Conservation (phyloP, 768 basidiomycete genomes). For the Auriscalpium microsporum region DNA sequence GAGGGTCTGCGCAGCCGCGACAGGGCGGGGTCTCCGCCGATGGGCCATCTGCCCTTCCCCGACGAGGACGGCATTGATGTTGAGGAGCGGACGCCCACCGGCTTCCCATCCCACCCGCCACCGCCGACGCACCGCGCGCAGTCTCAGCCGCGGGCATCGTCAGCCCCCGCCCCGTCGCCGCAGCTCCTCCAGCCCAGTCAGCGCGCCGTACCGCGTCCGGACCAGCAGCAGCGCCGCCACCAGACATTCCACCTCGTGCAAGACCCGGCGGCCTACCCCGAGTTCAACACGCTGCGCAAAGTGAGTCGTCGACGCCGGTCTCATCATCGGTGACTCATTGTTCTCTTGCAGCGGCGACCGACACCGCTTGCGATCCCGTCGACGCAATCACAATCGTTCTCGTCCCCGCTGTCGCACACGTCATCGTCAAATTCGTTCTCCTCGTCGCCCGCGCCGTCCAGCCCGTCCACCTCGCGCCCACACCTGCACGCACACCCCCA, state of each 20-base stretch:
- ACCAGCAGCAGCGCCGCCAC: neutral
- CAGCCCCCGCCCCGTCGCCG: neutral
- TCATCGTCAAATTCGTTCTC: no score
- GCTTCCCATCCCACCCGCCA: neutral
- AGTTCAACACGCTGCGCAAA: conserved; percentile 2
- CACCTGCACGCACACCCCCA: no score
- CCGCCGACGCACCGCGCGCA: neutral
- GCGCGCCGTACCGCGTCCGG: neutral
- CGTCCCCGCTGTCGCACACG: no score
- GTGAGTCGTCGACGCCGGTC: neutral
- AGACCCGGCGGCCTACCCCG: conserved; percentile 8
- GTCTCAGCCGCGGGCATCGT: neutral
- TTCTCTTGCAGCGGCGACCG: no score
- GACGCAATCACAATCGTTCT: no score
- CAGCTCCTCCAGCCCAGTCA: neutral
- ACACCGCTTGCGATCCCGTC: no score
- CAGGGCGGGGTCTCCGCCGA: neutral
- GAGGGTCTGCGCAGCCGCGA: neutral
- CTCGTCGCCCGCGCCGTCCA: no score
- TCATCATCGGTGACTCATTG: no score
- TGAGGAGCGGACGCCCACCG: neutral
- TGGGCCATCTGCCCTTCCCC: neutral
- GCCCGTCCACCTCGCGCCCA: no score
- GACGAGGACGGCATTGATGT: conserved; percentile 6
- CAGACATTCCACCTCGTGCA: conserved; percentile 7